Conservation (phyloP, 2,329 filamentous ascomycete genomes). For the Zopfia rhizophila region DNA sequence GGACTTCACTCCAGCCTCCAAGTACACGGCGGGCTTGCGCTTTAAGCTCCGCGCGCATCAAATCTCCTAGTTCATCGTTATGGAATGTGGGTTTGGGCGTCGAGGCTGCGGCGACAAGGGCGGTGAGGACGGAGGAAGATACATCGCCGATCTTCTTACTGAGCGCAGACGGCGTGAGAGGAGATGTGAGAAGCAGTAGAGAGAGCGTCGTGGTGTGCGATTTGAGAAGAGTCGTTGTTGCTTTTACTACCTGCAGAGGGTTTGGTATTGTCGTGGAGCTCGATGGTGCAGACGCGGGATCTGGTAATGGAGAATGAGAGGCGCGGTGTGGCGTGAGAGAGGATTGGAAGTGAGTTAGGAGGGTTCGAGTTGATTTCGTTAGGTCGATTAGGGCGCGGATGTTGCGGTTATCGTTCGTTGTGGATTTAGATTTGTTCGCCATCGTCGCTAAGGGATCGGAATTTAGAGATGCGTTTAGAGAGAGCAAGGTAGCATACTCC, state of each 20-base stretch:
- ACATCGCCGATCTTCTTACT: slow-evolving; percentile 76
- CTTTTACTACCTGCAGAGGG: slow-evolving; percentile 74
- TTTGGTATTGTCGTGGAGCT: slow-evolving; percentile 33
- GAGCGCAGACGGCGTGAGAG: slow-evolving; percentile 84
- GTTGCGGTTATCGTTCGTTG: slow-evolving; percentile 16
- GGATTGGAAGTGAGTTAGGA: slow-evolving; percentile 48
- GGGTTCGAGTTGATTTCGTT: slow-evolving; percentile 47
- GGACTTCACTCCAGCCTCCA: slow-evolving; percentile 69
- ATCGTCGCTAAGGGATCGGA: neutral
- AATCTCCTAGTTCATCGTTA: slow-evolving; percentile 38
- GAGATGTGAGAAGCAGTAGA: slow-evolving; percentile 84
- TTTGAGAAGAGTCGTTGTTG: slow-evolving; percentile 77
- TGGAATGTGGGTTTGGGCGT: slow-evolving; percentile 24
- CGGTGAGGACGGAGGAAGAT: slow-evolving; percentile 77
- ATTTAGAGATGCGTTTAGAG: neutral
- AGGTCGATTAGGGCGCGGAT: slow-evolving; percentile 44
- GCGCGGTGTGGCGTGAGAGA: slow-evolving; percentile 36
- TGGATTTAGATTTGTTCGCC: neutral
- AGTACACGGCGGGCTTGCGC: slow-evolving; percentile 69
- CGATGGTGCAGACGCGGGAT: slow-evolving; percentile 20
- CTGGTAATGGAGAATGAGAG: slow-evolving; percentile 1
- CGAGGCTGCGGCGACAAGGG: slow-evolving; percentile 68
- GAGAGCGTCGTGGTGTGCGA: slow-evolving; percentile 90
- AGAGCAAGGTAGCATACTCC: neutral
- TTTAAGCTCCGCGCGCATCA: slow-evolving; percentile 72